Percentiles rank a stretch among this genome's conserved stretches.
phyloP scores from a whole-genome alignment of 805 yeast genomes.

The Groenewaldozyma tartarivorans region DNA sequence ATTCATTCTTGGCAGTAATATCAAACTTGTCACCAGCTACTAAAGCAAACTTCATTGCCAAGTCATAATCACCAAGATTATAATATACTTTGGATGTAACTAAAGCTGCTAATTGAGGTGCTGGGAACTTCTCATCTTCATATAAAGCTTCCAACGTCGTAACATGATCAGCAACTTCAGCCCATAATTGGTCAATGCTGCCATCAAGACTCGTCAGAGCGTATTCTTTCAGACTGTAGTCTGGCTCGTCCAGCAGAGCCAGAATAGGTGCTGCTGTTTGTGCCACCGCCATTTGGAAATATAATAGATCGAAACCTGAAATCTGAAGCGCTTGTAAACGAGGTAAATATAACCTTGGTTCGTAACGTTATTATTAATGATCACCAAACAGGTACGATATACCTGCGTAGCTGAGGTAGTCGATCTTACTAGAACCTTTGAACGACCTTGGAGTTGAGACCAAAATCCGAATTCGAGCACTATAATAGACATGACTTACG shows the following conservation, averaged over 20 bases:
- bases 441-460: too few species aligned
- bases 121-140: slow-evolving; percentile 72
- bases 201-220: slow-evolving; percentile 76
- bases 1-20: slow-evolving; percentile 68
- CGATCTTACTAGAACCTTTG: too few species aligned
- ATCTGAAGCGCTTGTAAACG: too few species aligned
- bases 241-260: slow-evolving; percentile 81
- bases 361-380: too few species aligned
- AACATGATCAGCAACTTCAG: slow-evolving; percentile 88
- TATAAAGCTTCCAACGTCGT: slow-evolving; percentile 65
- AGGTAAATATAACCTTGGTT: too few species aligned
- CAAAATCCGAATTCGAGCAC: not conserved
- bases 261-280: slow-evolving; percentile 89
- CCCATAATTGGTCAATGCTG: slow-evolving; percentile 89
- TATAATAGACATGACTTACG: not conserved
- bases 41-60: slow-evolving; percentile 81
- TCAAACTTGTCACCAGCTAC: slow-evolving; percentile 76
- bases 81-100: slow-evolving; percentile 85
- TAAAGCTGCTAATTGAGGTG: slow-evolving; percentile 78
- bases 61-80: slow-evolving; percentile 87
- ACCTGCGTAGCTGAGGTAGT: too few species aligned
- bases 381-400: too few species aligned
- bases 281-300: slow-evolving; percentile 45
- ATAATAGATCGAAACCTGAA: too few species aligned
- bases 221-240: slow-evolving; percentile 63